Evolutionary conservation across 2,329 filamentous ascomycete genomes (phyloP).

Genomic region (Cytospora chrysosperma): DNA sequence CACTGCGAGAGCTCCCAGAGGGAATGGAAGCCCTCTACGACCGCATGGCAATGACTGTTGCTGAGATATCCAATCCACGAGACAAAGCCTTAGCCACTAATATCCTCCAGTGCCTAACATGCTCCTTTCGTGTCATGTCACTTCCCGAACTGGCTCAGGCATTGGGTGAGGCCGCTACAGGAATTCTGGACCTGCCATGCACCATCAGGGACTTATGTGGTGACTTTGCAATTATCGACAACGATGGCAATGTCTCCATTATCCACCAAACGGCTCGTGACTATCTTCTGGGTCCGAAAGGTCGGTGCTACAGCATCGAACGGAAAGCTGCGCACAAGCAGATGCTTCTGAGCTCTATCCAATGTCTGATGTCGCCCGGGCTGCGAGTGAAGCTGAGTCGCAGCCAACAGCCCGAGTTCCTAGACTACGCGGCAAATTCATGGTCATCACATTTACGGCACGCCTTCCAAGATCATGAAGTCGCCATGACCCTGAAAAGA

Average conservation of each 20-base stretch:
- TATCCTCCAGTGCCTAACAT: neutral
- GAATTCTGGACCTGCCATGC: neutral
- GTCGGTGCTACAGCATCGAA: neutral
- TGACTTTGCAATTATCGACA: slow-evolving; percentile 1
- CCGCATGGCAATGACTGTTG: neutral
- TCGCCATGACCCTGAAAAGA: neutral
- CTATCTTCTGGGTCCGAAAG: neutral
- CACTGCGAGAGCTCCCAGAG: neutral
- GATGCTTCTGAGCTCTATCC: neutral
- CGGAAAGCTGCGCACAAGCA: neutral
- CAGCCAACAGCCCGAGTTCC: neutral
- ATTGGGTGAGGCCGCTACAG: neutral
- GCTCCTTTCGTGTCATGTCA: neutral
- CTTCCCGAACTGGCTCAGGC: slow-evolving; percentile 1
- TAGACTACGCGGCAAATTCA: neutral
- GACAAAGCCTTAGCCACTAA: neutral
- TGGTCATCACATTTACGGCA: neutral
- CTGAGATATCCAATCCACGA: neutral
- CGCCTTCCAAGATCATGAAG: neutral
- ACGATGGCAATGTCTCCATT: slow-evolving; percentile 2
- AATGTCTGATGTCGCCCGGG: neutral
- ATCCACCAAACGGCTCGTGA: slow-evolving; percentile 6
- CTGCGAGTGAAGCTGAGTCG: neutral
- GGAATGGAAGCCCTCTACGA: neutral
- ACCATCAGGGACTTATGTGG: slow-evolving; percentile 24